These are phyloP conservation scores for Sugiyamaella pinicola DNA, from an alignment of 1,139 yeast species.

Conservation along the genomic window DNA sequence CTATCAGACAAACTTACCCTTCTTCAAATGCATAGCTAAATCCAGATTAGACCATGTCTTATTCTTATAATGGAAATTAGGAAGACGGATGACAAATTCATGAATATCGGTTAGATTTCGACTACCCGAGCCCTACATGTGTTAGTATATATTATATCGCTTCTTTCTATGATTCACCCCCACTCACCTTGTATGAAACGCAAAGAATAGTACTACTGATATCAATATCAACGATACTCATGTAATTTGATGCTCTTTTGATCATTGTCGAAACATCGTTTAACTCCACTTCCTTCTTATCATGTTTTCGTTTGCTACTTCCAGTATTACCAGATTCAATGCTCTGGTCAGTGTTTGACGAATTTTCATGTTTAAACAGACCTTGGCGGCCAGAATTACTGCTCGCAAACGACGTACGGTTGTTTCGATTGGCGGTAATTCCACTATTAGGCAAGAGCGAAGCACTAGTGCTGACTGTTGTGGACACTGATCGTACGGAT, in stretches of 20 bases:
- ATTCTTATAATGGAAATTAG: slow-evolving; percentile 62
- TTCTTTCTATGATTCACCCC: neutral
- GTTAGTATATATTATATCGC: slow-evolving; percentile 10
- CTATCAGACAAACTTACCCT: slow-evolving; percentile 35
- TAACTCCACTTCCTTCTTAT: slow-evolving; percentile 34
- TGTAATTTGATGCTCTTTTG: slow-evolving; percentile 64
- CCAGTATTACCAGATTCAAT: slow-evolving; percentile 10
- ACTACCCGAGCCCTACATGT: slow-evolving; percentile 58
- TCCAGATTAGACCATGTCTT: slow-evolving; percentile 83
- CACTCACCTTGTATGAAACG: slow-evolving; percentile 61
- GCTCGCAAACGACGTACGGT: slow-evolving; percentile 20
- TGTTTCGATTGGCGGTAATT: slow-evolving; percentile 4
- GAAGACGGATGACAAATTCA: slow-evolving; percentile 64
- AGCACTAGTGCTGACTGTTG: slow-evolving; percentile 15
- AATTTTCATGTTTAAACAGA: slow-evolving; percentile 20
- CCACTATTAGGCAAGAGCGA: slow-evolving; percentile 10
- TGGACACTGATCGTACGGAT: slow-evolving; percentile 23
- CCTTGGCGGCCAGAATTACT: slow-evolving; percentile 4
- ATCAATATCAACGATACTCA: slow-evolving; percentile 62
- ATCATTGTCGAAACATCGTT: slow-evolving; percentile 61
- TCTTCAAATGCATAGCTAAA: slow-evolving; percentile 61
- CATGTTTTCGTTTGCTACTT: slow-evolving; percentile 15
- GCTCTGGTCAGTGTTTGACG: slow-evolving; percentile 16
- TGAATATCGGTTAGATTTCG: slow-evolving; percentile 71
- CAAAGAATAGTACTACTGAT: slow-evolving; percentile 57